Conservation (phyloP, 495 filamentous ascomycete genomes). For the Talaromyces nanjingensis region DNA sequence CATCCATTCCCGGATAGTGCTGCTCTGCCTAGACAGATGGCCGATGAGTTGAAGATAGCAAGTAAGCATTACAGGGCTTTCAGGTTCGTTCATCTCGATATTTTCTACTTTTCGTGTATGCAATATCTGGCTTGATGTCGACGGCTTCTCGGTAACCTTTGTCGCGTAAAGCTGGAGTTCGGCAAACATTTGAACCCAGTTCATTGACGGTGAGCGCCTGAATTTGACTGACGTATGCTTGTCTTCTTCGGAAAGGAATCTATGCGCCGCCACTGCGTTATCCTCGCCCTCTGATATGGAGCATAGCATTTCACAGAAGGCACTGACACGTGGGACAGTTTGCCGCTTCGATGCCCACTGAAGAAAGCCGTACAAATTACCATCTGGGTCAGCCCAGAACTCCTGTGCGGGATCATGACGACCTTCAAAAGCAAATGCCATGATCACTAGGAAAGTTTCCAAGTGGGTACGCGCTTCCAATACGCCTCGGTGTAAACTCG, state of each 20-base stretch:
- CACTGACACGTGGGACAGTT: conserved; percentile 85
- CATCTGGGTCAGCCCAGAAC: conserved; percentile 85
- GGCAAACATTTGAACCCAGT: conserved; percentile 87
- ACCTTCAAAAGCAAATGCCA: conserved; percentile 83
- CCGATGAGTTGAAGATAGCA: conserved; percentile 83
- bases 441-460: conserved; percentile 85
- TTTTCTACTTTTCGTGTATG: conserved; percentile 57
- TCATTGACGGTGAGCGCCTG: conserved; percentile 70
- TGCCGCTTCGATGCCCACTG: conserved; percentile 90
- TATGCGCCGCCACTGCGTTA: conserved; percentile 73
- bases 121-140: conserved; percentile 47
- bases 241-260: conserved; percentile 83
- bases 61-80: conserved; percentile 85
- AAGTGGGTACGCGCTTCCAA: conserved; percentile 62
- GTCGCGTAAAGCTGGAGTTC: conserved; percentile 71
- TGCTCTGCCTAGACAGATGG: conserved; percentile 65
- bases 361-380: conserved; percentile 86
- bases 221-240: conserved; percentile 65
- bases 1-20: conserved; percentile 60
- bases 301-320: conserved; percentile 92
- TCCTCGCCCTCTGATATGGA: conserved; percentile 73
- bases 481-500: conserved; percentile 38
- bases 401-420: conserved; percentile 72
- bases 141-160: conserved; percentile 59
- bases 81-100: conserved; percentile 68